A percentile compares a stretch with the other conserved stretches of the same genome.
Conservation (phyloP, 768 basidiomycete species). For the Cyathus striatus region DNA sequence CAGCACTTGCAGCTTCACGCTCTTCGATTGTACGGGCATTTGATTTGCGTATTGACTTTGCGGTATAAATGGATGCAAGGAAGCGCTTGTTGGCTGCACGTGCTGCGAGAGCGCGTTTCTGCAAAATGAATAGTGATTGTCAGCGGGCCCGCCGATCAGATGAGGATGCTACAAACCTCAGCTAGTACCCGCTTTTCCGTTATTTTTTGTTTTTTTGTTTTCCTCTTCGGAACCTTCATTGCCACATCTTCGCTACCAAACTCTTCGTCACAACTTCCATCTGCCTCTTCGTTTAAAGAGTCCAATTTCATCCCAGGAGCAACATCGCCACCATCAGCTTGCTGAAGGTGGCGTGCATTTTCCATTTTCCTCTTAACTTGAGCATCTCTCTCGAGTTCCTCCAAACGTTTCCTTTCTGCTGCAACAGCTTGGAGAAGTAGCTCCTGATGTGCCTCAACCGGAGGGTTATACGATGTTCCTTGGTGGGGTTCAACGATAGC, state of each 20-base stretch:
- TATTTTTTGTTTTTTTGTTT: constrained; percentile 48
- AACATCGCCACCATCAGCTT: constrained; percentile 26
- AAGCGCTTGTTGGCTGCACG: constrained; percentile 57
- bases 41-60: constrained; percentile 44
- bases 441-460: constrained; percentile 63
- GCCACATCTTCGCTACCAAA: constrained; percentile 33
- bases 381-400: constrained; percentile 47
- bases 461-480: constrained; percentile 89
- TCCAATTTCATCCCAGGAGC: constrained; percentile 68
- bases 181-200: constrained; percentile 60
- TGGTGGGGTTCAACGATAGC: constrained; percentile 71
- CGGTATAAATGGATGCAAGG: constrained; percentile 50
- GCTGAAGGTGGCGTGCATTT: constrained; percentile 31
- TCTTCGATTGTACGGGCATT: constrained; percentile 25
- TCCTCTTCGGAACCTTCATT: too few species aligned
- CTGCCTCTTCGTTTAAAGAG: constrained; percentile 31
- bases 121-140: constrained; percentile 1
- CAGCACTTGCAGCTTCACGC: constrained; percentile 36
- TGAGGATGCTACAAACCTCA: constrained; percentile 44
- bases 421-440: constrained; percentile 65
- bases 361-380: constrained; percentile 54
- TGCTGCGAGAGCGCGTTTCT: constrained; percentile 66
- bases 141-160: too few species aligned
- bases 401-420: constrained; percentile 54
- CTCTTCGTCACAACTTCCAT: constrained; percentile 27